Evolutionary conservation across 495 filamentous ascomycete species (phyloP).

Genomic region (Penicillium flavigenum): DNA sequence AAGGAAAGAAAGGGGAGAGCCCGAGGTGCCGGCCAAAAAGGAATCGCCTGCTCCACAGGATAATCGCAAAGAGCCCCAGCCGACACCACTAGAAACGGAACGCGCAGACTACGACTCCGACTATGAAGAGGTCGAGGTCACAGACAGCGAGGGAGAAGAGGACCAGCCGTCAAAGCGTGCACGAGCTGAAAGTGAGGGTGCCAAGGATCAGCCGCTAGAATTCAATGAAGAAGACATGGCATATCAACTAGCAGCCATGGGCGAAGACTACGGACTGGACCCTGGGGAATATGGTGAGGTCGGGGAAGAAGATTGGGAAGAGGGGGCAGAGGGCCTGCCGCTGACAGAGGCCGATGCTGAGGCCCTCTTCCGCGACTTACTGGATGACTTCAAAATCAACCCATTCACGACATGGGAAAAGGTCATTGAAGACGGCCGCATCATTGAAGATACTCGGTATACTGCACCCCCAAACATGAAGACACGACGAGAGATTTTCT

Average conservation of each 20-base stretch:
- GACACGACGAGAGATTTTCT: constrained; percentile 75
- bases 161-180: constrained; percentile 62
- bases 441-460: constrained; percentile 85
- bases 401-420: constrained; percentile 94
- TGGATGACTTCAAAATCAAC: constrained; percentile 76
- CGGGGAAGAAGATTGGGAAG: constrained; percentile 64
- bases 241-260: constrained; percentile 86
- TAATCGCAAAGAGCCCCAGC: constrained; percentile 7
- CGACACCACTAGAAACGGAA: constrained; percentile 16
- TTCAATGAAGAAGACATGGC: constrained; percentile 96
- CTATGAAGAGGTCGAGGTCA: constrained; percentile 88
- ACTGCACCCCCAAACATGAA: constrained; percentile 78
- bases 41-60: constrained; percentile 8
- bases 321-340: constrained; percentile 64
- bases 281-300: constrained; percentile 69
- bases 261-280: constrained; percentile 69
- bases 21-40: constrained; percentile 25
- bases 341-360: constrained; percentile 67
- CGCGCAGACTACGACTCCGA: constrained; percentile 57
- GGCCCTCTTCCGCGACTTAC: constrained; percentile 79
- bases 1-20: constrained; percentile 41
- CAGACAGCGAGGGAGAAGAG: constrained; percentile 60
- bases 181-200: constrained; percentile 56
- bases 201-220: constrained; percentile 66
- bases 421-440: constrained; percentile 73